Evolutionary conservation across 306 rosid genomes (phyloP).

Genomic region (Rosa lucieae): DNA sequence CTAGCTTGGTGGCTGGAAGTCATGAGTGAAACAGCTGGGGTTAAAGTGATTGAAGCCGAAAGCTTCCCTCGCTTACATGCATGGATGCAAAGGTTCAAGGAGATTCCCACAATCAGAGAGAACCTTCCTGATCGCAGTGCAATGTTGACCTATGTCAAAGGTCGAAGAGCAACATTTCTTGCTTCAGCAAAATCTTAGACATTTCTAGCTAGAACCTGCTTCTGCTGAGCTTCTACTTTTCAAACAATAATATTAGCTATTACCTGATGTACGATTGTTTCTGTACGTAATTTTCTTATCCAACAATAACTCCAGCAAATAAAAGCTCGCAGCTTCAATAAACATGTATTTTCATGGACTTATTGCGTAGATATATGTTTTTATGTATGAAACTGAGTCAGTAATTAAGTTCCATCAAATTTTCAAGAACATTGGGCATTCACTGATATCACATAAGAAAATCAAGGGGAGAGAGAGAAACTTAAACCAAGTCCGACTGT

Average conservation of each 20-base stretch:
- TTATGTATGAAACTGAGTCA: too few relatives aligned
- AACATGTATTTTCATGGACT: too few relatives aligned
- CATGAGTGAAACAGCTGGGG: background rate
- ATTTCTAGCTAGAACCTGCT: background rate
- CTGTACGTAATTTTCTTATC: background rate
- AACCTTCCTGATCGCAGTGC: slow-evolving; percentile 5
- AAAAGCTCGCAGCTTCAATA: too few relatives aligned
- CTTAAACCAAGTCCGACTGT: too few relatives aligned
- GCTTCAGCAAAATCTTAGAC: background rate
- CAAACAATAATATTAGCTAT: background rate
- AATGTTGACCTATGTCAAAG: background rate
- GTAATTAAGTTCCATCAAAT: too few relatives aligned
- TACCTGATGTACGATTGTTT: background rate
- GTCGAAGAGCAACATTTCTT: background rate
- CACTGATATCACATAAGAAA: too few relatives aligned
- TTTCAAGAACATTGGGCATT: too few relatives aligned
- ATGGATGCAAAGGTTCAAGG: slow-evolving; percentile 12
- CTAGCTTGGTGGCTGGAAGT: slow-evolving; percentile 3
- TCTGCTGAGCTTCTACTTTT: background rate
- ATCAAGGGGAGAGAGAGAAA: too few relatives aligned
- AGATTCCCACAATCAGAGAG: background rate
- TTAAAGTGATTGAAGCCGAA: background rate
- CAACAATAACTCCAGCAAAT: background rate
- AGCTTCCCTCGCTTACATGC: slow-evolving; percentile 1
- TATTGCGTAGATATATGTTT: too few relatives aligned